Conservation (phyloP, 805 yeast species). For the Kuraishia hungarica region DNA sequence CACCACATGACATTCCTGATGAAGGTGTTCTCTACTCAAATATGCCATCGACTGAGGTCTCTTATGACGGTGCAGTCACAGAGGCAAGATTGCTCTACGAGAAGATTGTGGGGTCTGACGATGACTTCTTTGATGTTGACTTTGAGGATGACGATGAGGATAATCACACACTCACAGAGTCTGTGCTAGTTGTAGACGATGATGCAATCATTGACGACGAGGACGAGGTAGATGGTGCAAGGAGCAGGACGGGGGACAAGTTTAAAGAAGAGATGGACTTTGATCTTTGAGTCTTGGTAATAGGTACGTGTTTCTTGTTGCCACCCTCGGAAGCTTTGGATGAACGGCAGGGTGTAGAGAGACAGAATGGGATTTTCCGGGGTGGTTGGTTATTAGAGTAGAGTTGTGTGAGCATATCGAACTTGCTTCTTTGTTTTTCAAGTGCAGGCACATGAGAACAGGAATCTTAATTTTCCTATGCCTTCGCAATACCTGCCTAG, state of each 20-base stretch:
- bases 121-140: slow-evolving; percentile 93
- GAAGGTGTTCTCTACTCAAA: slow-evolving; percentile 37
- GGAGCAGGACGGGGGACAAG: slow-evolving; percentile 9
- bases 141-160: slow-evolving; percentile 87
- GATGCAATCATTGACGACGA: slow-evolving; percentile 19
- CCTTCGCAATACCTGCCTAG: background rate
- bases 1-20: slow-evolving; percentile 33
- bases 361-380: background rate
- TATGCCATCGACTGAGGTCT: slow-evolving; percentile 78
- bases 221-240: background rate
- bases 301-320: background rate
- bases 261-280: slow-evolving; percentile 29
- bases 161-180: slow-evolving; percentile 11
- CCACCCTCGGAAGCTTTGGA: background rate
- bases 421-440: background rate
- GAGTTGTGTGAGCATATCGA: background rate
- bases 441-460: background rate
- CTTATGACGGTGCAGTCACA: slow-evolving; percentile 85
- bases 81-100: slow-evolving; percentile 72
- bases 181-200: slow-evolving; percentile 27
- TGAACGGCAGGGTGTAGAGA: background rate
- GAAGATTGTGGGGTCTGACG: slow-evolving; percentile 83
- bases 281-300: slow-evolving; percentile 15
- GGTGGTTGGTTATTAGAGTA: background rate
- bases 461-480: background rate